These are phyloP conservation scores for Pluteus cervinus DNA, from an alignment of 768 basidiomycete species.

Conservation along the genomic window DNA sequence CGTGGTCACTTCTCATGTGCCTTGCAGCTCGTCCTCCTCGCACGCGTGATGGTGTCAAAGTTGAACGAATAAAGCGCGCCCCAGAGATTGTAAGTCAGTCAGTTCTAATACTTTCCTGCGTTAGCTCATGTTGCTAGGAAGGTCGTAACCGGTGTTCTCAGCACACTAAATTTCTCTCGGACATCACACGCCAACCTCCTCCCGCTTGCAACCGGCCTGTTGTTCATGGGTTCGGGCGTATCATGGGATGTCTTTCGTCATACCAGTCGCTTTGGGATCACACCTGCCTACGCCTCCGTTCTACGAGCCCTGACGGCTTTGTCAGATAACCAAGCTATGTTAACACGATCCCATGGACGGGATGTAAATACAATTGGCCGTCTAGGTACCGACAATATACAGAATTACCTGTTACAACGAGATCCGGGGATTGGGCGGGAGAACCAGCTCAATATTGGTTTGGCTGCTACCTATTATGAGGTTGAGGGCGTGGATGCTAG, in stretches of 20 bases:
- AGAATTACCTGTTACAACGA: slow-evolving; percentile 16
- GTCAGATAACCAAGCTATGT: no score
- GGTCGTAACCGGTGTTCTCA: slow-evolving; percentile 10
- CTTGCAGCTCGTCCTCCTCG: slow-evolving; percentile 4
- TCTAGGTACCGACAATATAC: slow-evolving; percentile 8
- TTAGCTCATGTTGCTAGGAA: slow-evolving; percentile 1
- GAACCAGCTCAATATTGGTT: slow-evolving; percentile 21
- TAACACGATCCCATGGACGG: no score
- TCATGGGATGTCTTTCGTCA: slow-evolving; percentile 12
- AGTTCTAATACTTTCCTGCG: not conserved
- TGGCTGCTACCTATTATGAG: slow-evolving; percentile 19
- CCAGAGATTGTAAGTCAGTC: slow-evolving; percentile 2
- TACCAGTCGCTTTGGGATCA: slow-evolving; percentile 9
- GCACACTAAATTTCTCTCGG: slow-evolving; percentile 13
- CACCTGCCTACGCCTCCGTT: no score
- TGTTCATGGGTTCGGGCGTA: slow-evolving; percentile 12
- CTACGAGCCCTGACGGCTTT: no score
- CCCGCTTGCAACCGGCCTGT: slow-evolving; percentile 11
- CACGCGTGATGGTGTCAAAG: slow-evolving; percentile 3
- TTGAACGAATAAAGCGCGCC: not conserved
- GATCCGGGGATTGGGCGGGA: slow-evolving; percentile 22
- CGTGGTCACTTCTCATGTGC: slow-evolving; percentile 4
- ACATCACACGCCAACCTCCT: slow-evolving; percentile 11
- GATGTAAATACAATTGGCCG: no score
- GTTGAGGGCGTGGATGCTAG: slow-evolving; percentile 8